Evolutionary conservation across 139 green algal species (phyloP), one percentile per base, ranked within the genome.

Genomic region (Eudorina sp.): DNA sequence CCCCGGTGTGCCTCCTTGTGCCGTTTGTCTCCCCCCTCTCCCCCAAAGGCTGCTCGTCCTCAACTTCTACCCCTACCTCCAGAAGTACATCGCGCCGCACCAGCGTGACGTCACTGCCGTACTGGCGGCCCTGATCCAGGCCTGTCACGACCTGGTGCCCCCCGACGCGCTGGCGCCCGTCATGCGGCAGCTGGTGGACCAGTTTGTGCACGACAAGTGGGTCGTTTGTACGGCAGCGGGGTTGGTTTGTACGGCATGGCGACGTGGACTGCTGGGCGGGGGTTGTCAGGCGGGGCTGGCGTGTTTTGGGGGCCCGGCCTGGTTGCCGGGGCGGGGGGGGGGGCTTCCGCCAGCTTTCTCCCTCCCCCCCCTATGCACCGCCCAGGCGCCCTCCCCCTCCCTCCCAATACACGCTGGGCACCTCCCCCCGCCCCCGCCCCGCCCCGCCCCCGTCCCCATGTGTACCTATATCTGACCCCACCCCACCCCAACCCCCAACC

Each of bases 11-110:
- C n/a, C n/a, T n/a, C n/a, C n/a, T 55, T 55, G 48, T 55, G 48
- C 48, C 11, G 48, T 13, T 13, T 55, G 11, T 29, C 11, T 68
- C 55, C 55, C 55, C 13, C 55, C 19, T n/a, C 23, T 51, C 6
- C 87, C n/a, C n/a, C n/a, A n/a, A n/a, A 93, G 90, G 89, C 94
- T 99, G 62, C 90, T 98, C 55, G 78, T 99, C 31, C 94, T 99
- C 86, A 98, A 98, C 93, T 99, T 99, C 91, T 99, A 99, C 92
- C 96, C 98, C 45, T 98, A 94, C 90, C 91, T 98, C 29, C 95
- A 98, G 83, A 97, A 97, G 86, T 98, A 98, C 92, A 93, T 98
- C 7, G 91, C 93, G 34, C 96, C 96, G 8, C 91, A 94, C 69
- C 92, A 96, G 76, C 92, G 92, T 1, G 97, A 99, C 51, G 96